Conservation (phyloP, 495 filamentous ascomycete genomes). For the Xanthoparmelia taractica region DNA sequence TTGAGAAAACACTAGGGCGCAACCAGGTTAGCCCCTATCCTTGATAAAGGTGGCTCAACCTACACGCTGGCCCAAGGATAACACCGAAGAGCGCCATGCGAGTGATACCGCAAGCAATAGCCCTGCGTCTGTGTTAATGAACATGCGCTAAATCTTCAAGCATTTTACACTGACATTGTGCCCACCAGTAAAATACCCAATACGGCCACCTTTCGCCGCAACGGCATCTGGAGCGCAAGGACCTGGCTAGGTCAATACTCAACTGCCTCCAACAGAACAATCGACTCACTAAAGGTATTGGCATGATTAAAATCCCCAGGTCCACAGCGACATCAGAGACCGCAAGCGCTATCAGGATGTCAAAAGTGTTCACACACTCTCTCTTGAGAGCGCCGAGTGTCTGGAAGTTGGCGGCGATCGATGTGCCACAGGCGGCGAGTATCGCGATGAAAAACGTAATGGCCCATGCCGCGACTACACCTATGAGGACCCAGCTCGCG, state of each 20-base stretch:
- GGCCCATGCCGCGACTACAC: constrained; percentile 8
- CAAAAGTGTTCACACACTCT: constrained; percentile 19
- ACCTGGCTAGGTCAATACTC: background rate
- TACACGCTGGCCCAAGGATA: background rate
- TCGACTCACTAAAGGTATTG: constrained; percentile 16
- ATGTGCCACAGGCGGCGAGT: constrained; percentile 14
- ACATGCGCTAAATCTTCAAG: background rate
- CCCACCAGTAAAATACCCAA: background rate
- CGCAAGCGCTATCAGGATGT: constrained; percentile 14
- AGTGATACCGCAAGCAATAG: constrained; percentile 2
- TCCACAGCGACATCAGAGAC: constrained; percentile 18
- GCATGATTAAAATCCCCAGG: constrained; percentile 16
- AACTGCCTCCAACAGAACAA: background rate
- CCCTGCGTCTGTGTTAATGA: background rate
- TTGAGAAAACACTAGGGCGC: background rate
- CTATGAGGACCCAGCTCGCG: constrained; percentile 11
- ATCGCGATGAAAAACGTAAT: constrained; percentile 11
- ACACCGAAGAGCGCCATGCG: background rate
- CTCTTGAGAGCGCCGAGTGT: constrained; percentile 16
- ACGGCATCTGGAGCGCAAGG: background rate
- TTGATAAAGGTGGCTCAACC: background rate
- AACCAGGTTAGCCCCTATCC: background rate
- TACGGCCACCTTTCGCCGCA: background rate
- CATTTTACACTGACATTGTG: background rate
- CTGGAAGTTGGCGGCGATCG: constrained; percentile 14